A percentile compares a stretch with the other conserved stretches of the same genome.
Conservation (phyloP, 2,329 filamentous ascomycete species). For the Botrytis medusae region DNA sequence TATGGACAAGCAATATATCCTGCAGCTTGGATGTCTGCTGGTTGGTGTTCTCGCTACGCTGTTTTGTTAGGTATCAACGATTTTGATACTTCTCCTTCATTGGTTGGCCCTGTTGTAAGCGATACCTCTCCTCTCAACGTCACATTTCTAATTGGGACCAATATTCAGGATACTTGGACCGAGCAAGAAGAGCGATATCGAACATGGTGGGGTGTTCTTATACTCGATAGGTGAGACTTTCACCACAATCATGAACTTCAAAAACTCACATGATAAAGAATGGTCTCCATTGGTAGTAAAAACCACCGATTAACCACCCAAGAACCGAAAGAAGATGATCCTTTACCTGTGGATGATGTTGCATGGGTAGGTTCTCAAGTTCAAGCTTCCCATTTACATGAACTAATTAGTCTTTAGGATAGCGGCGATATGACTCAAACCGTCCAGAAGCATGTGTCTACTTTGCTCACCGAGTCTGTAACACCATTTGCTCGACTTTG, state of each 20-base stretch:
- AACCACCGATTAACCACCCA: slow-evolving; percentile 36
- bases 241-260: neutral
- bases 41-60: slow-evolving; percentile 47
- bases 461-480: slow-evolving; percentile 47
- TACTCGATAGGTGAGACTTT: slow-evolving; percentile 45
- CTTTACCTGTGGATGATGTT: slow-evolving; percentile 39
- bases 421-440: slow-evolving; percentile 40
- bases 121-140: neutral
- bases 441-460: slow-evolving; percentile 36
- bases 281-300: slow-evolving; percentile 37
- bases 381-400: neutral
- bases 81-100: slow-evolving; percentile 39
- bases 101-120: slow-evolving; percentile 43
- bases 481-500: slow-evolving; percentile 53
- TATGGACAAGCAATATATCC: slow-evolving; percentile 52
- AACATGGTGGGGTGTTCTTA: slow-evolving; percentile 51
- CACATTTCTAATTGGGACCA: slow-evolving; percentile 11
- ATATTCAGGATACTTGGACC: slow-evolving; percentile 45
- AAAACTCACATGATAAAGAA: slow-evolving; percentile 30
- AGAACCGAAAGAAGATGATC: slow-evolving; percentile 34
- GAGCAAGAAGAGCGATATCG: slow-evolving; percentile 49
- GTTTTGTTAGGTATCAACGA: slow-evolving; percentile 48
- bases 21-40: slow-evolving; percentile 50
- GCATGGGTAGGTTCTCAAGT: slow-evolving; percentile 42
- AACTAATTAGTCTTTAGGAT: slow-evolving; percentile 37